A percentile compares a stretch with the other conserved stretches of the same genome.
These are phyloP conservation scores for Cladosporium oxysporum DNA, from an alignment of 2,329 filamentous ascomycete genomes.

Conservation along the genomic window DNA sequence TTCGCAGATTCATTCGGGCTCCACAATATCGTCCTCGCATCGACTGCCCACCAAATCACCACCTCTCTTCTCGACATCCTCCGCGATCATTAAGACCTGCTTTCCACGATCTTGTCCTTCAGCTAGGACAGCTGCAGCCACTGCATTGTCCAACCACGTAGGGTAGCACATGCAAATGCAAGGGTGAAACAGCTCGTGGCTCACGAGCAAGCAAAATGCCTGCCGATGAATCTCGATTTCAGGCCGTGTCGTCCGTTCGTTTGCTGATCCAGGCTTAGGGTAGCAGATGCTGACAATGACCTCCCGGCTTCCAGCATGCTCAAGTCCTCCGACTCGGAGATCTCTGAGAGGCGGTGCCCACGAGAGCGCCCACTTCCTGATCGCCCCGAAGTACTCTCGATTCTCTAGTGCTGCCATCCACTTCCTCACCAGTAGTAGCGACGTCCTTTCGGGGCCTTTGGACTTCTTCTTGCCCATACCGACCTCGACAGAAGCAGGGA, in stretches of 20 bases:
- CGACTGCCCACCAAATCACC: constrained; percentile 7
- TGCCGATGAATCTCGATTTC: constrained; percentile 5
- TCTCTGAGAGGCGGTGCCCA: too few relatives aligned
- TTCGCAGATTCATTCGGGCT: background rate
- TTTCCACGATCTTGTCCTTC: background rate
- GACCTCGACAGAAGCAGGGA: too few relatives aligned
- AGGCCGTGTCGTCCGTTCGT: background rate
- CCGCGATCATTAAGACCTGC: constrained; percentile 19
- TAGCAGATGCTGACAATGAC: background rate
- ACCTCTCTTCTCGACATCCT: constrained; percentile 10
- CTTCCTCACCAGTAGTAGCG: too few relatives aligned
- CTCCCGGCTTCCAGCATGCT: background rate
- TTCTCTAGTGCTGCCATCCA: too few relatives aligned
- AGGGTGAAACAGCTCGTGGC: background rate
- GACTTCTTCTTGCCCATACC: too few relatives aligned
- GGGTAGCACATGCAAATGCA: background rate
- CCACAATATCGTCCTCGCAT: constrained; percentile 7
- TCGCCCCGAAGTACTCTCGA: too few relatives aligned
- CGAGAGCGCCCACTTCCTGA: too few relatives aligned
- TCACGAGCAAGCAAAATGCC: background rate
- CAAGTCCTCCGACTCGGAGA: too few relatives aligned
- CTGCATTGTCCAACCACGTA: background rate
- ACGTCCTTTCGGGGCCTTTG: too few relatives aligned
- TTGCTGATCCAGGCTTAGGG: background rate
- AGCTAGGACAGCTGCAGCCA: background rate